A percentile compares a stretch with the other conserved stretches of the same genome.
Conservation (phyloP, 169 alveolate species). For the Miamiensis avidus region DNA sequence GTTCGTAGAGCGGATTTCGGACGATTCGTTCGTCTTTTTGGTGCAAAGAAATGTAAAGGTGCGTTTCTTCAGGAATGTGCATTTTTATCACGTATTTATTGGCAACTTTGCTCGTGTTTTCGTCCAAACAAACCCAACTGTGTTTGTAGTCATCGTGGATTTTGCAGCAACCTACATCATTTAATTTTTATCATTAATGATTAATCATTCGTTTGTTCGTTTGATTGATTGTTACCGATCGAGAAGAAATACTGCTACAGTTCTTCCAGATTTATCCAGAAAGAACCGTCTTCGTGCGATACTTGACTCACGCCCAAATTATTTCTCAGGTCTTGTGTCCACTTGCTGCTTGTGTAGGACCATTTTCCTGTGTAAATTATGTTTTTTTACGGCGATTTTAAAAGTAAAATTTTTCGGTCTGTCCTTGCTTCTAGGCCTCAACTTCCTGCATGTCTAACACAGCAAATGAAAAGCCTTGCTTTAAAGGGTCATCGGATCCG, state of each 20-base stretch:
- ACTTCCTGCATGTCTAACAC: not conserved
- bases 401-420: not conserved
- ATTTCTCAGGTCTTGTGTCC: constrained; percentile 20
- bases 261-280: constrained; percentile 15
- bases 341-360: not conserved
- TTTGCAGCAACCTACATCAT: not conserved
- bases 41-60: constrained; percentile 7
- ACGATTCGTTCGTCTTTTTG: constrained; percentile 14
- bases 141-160: not conserved
- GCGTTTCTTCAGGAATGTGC: not conserved
- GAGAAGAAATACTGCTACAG: not conserved
- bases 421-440: not conserved
- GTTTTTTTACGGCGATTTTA: constrained; percentile 7
- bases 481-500: not conserved
- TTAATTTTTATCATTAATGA: not conserved
- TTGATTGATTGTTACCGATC: constrained; percentile 7
- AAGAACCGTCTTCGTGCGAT: constrained; percentile 4
- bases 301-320: not conserved
- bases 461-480: not conserved
- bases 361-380: constrained; percentile 4
- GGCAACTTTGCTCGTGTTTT: not conserved
- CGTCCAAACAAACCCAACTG: constrained; percentile 12
- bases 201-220: constrained; percentile 10
- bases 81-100: constrained; percentile 3
- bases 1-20: constrained; percentile 2